Evolutionary conservation across 2,329 filamentous ascomycete genomes (phyloP).

Genomic region (Talaromyces atroroseus): DNA sequence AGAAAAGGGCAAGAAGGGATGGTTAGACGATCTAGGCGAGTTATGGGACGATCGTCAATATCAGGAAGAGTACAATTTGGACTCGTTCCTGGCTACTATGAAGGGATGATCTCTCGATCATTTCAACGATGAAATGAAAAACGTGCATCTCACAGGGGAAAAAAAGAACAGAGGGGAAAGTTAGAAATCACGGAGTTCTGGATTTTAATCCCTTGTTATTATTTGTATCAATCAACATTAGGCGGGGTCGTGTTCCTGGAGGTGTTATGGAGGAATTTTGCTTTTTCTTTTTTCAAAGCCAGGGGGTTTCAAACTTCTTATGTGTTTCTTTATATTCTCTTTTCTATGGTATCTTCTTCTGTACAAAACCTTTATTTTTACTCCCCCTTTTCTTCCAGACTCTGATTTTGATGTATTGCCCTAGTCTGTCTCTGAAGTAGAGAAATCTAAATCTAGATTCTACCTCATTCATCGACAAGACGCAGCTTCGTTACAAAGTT

Average conservation of each 20-base stretch:
- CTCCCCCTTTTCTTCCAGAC: neutral
- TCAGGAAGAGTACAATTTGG: constrained; percentile 94
- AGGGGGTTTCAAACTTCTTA: neutral
- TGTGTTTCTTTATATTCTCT: neutral
- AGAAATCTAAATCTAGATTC: too few species aligned
- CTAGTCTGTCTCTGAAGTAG: too few species aligned
- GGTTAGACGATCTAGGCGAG: constrained; percentile 90
- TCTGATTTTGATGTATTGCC: too few species aligned
- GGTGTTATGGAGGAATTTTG: neutral
- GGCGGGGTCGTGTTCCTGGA: neutral
- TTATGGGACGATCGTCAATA: constrained; percentile 97
- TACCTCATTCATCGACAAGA: too few species aligned
- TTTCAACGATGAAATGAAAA: too few species aligned
- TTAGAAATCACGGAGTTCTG: neutral
- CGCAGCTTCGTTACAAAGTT: too few species aligned
- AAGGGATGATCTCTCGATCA: constrained; percentile 43
- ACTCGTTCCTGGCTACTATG: constrained; percentile 94
- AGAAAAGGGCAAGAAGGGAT: constrained; percentile 94
- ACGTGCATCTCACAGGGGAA: too few species aligned
- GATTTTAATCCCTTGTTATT: neutral
- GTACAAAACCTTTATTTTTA: neutral
- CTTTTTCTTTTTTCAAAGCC: neutral
- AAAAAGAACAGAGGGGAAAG: neutral
- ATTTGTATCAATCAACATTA: neutral
- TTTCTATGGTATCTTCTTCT: neutral